Evolutionary conservation across 2,329 filamentous ascomycete genomes (phyloP), one percentile per base, ranked within the genome.

Genomic region (Fusarium heterosporum): DNA sequence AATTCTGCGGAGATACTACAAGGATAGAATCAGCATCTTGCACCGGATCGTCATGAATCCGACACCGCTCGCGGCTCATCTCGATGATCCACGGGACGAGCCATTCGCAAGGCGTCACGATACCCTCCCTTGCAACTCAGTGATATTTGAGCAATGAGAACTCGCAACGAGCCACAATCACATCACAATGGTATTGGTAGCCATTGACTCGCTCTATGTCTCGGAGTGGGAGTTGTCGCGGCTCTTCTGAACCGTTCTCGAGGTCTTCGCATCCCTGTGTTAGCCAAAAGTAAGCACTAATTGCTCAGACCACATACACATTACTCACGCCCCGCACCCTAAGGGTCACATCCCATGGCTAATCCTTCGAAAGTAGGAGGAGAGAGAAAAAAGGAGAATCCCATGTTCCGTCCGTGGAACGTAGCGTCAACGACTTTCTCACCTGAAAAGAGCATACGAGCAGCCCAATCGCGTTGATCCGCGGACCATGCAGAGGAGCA

Each of bases 261-360:
- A 38, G 45, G 42, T 32, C 55, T 38, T 36, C 29, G 9, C 19
- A 41, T 22, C 28, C 25, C 22, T 52, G 49, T 19, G 13, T 17
- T 34, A 32, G 8, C 17, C 14, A 43, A 47, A 48, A 3, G 62
- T 66, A 66, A 66, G 64, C 64, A 66, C 64, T 67, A 66, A 57
- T 30, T 30, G 40, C n/a, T 11, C 32, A 45, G 22, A 25, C 57
- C 46, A 56, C 39, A 22, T 22, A 13, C 38, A 8, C 8, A 25
- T 30, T 12, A 43, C 39, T 40, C 17, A 29, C 54, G 32, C 60
- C 50, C 62, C 62, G 49, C 54, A 65, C 61, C 40, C 36, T 47
- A 45, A 60, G 55, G 41, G 61, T 61, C 45, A 38, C 61, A 61
- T 66, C 43, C 43, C 41, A 61, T 60, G 28, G 13, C 25, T 48